Percentiles rank a stretch among this genome's conserved stretches.
Evolutionary conservation across 2,329 filamentous ascomycete genomes (phyloP).

Genomic region (Phoma sp.): DNA sequence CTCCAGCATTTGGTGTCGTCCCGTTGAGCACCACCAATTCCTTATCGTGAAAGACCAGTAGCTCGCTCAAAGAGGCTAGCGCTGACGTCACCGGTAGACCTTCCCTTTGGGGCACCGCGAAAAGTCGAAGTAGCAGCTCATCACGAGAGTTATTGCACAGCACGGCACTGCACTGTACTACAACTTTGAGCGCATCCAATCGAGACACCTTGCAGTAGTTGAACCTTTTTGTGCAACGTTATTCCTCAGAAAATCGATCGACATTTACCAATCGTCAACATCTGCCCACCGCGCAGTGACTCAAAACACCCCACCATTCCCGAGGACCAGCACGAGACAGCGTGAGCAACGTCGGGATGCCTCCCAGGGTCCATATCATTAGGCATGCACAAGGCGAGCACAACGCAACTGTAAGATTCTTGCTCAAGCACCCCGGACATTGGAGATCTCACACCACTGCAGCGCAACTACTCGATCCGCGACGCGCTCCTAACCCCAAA

Average conservation of each 20-base stretch:
- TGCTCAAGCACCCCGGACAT: background rate
- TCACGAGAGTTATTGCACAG: background rate
- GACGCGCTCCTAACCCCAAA: conserved; percentile 79
- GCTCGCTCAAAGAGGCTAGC: background rate
- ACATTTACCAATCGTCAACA: background rate
- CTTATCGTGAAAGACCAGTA: conserved; percentile 20
- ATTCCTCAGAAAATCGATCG: background rate
- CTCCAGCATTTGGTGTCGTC: no score
- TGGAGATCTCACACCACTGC: conserved; percentile 52
- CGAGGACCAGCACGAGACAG: background rate
- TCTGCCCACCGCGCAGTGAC: background rate
- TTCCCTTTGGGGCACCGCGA: background rate
- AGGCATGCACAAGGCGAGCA: conserved; percentile 79
- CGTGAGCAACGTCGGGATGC: conserved; percentile 23
- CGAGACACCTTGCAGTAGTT: background rate
- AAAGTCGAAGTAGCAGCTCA: conserved; percentile 7
- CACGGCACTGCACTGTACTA: background rate
- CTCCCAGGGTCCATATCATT: conserved; percentile 57
- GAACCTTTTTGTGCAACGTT: background rate
- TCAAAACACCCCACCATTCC: conserved; percentile 10
- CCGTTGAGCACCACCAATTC: background rate
- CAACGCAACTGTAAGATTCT: conserved; percentile 59
- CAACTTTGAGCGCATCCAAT: background rate
- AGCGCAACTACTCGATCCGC: conserved; percentile 72
- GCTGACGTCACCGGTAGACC: conserved; percentile 12